Base-by-base conservation (phyloP, 2,329 filamentous ascomycete species). In the Pseudogymnoascus sp. region DNA sequence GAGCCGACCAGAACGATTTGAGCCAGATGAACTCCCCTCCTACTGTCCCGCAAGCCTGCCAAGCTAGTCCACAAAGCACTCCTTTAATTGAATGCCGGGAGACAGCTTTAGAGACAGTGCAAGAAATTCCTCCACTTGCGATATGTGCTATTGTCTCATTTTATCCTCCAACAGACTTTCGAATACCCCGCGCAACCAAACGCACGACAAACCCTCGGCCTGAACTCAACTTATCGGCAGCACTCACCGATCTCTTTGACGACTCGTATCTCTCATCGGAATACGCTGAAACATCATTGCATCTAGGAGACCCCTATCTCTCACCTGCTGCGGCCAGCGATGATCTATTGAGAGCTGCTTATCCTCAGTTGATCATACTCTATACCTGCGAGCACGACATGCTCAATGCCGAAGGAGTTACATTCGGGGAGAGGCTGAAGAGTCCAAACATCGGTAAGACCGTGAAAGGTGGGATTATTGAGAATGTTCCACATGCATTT, bases 371-470 rank as follows among this genome's bases (percentile, higher is more conserved):
- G 14, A 73, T 88, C 2, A 77, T 87, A 16, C 74, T 87, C 44
- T 84, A 82, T 68, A 80, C 86, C 2, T 88, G 85, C 73, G 85
- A 88, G 74, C 83, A 81, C 72, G 84, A 88, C 70, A 87, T 88
- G 83, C 73, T 88, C n/a, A 78, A 85, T 8, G 76, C 75, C 1
- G 85, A 88, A 70, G 84, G 83, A 10, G 76, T 87, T 65, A 77
- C 79, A 4, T 87, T 92, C 66, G 81, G 84, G 10, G 78, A 84
- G 61, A 78, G 87, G 18, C 73, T 91, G 7, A 72, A 77, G 59
- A 71, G 74, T 1, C 59, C 70, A 6, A 77, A 78, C 1, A 72
- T 84, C 4, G 77, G 76, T 23, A 88, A 87, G 74, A 78, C 78
- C 6, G 82, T 89, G 1, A 75, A 78, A 61, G 87, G 86, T 68